Base-by-base conservation (phyloP, 495 filamentous ascomycete species). In the Aspergillus conjunctus region DNA sequence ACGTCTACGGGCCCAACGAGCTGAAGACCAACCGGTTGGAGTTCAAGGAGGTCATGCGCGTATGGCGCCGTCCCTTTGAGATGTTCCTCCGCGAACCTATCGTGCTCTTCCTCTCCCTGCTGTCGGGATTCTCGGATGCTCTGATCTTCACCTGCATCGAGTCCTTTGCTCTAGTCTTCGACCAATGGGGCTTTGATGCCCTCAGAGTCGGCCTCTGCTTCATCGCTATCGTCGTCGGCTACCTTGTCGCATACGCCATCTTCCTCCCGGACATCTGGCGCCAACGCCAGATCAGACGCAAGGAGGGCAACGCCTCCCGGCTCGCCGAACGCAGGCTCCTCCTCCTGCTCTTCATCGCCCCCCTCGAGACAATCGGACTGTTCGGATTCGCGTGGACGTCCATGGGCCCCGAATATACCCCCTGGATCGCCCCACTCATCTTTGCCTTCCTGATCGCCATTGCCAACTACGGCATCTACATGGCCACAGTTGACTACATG, bases 401-500 rank as follows among this genome's bases (percentile, higher is more conserved):
- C 1, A 79, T 81, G 52, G 87, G 86, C 0, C 87, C 87, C 2
- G 82, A 81, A 1, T 69, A 77, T 33, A 74, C 83, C 3, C 87
- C 81, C 52, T 90, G 86, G 85, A 83, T 85, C 39, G 82, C 78
- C 7, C 81, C 85, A 5, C 79, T 83, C 73, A 71, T 88, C 18
- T 86, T 85, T 48, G 75, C 77, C 1, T 77, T 77, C 20, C 67
- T 88, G n/a, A 85, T 90, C 56, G 86, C 84, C 9, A 87, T 88
- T 56, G 86, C 87, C 22, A 88, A 89, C 65, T 89, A 88, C 62
- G 78, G 80, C 49, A 88, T 90, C 63, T 89, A 90, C 73, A 90
- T 91, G 88, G 88, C 87, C 0, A 91, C 90, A 0, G 89, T 92
- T 58, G 89, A 93, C 63, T 93, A 93, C 74, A 92, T 91, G 89